Evolutionary conservation across 2,329 filamentous ascomycete species (phyloP).

Genomic region (Hymenoscyphus fraxineus): DNA sequence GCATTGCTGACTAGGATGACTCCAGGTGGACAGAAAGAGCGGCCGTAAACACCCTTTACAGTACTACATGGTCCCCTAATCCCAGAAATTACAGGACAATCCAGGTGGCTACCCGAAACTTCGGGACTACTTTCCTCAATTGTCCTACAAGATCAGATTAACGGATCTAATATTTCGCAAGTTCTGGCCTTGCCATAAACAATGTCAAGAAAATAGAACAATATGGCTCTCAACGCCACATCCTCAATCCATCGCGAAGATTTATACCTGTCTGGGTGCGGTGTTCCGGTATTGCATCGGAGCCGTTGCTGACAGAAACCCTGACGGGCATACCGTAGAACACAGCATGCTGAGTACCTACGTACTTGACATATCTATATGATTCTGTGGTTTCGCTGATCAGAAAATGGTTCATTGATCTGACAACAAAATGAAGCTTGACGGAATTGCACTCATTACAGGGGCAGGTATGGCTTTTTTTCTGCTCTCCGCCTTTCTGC

Average conservation of each 20-base stretch:
- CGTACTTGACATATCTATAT: neutral
- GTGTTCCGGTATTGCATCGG: neutral
- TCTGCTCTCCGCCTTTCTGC: neutral
- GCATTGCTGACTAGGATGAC: neutral
- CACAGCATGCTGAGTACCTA: neutral
- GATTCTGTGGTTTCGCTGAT: neutral
- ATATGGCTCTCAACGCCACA: no score
- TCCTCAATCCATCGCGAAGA: no score
- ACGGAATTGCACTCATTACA: slow-evolving; percentile 5
- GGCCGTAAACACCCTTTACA: no score
- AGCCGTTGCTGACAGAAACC: neutral
- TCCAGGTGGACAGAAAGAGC: no score
- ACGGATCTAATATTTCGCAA: no score
- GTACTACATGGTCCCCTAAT: no score
- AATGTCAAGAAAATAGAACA: no score
- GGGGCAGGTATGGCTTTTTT: neutral
- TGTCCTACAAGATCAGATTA: no score
- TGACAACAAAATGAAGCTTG: slow-evolving; percentile 3
- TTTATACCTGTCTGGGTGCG: neutral
- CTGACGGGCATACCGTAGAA: neutral
- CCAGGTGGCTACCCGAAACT: no score
- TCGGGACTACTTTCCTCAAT: no score
- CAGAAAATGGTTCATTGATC: neutral
- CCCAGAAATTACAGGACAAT: no score
- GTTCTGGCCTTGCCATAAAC: no score